Conservation (phyloP, 208 protist species). For the Trypanosoma rangeli region DNA sequence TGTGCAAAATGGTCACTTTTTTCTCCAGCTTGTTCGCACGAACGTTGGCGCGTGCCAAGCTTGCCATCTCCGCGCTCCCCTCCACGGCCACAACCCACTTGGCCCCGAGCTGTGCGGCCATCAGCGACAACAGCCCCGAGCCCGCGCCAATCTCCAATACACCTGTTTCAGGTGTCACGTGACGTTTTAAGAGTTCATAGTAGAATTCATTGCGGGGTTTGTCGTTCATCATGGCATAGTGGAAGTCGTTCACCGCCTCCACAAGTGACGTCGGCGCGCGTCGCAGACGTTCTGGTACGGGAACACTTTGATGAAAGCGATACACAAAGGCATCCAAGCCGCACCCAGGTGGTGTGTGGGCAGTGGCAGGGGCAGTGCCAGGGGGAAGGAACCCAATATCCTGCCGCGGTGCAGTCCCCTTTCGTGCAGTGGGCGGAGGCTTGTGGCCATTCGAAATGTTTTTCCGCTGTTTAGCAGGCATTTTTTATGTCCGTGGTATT, state of each 20-base stretch:
- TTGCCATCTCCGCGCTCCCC: constrained; percentile 80
- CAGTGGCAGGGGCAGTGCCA: constrained; percentile 3
- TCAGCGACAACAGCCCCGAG: constrained; percentile 89
- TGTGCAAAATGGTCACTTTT: constrained; percentile 81
- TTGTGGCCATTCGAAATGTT: background rate
- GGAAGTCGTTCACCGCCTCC: constrained; percentile 93
- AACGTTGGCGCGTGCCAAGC: constrained; percentile 78
- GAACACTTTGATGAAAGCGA: constrained; percentile 70
- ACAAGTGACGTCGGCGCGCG: constrained; percentile 65
- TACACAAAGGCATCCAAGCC: constrained; percentile 55
- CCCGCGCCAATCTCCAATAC: constrained; percentile 93
- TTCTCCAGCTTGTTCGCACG: constrained; percentile 68
- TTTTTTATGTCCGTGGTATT: constrained; percentile 3
- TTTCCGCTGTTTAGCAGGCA: constrained; percentile 9
- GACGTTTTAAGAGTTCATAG: constrained; percentile 66
- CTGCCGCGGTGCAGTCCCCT: constrained; percentile 12
- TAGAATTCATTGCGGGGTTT: constrained; percentile 88
- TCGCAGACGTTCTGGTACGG: constrained; percentile 67
- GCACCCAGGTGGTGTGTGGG: background rate
- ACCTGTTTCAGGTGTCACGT: constrained; percentile 79
- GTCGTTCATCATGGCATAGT: constrained; percentile 95
- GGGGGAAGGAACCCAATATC: constrained; percentile 33
- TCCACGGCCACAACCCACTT: constrained; percentile 93
- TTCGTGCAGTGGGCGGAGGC: background rate
- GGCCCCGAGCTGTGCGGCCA: constrained; percentile 87